A percentile compares a stretch with the other conserved stretches of the same genome.
phyloP scores from a whole-genome alignment of 805 yeast species.

The Candida sphagnicola region DNA sequence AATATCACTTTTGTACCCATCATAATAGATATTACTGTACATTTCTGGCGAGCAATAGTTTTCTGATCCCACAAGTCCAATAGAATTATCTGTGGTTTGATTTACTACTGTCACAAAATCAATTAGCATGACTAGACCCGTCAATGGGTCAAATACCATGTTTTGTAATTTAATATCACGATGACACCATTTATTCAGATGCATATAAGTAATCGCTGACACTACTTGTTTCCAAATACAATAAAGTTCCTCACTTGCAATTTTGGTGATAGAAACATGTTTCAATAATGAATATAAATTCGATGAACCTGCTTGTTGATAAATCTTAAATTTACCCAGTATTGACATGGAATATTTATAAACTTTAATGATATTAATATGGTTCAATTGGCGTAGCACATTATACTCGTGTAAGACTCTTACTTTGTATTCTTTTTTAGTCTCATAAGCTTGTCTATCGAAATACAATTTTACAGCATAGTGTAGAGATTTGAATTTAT shows the following conservation, averaged over 20 bases:
- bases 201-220: slow-evolving; percentile 36
- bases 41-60: slow-evolving; percentile 48
- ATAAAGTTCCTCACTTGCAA: slow-evolving; percentile 12
- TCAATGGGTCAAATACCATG: slow-evolving; percentile 26
- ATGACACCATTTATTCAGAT: slow-evolving; percentile 36
- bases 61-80: slow-evolving; percentile 48
- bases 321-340: slow-evolving; percentile 22
- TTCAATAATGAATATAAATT: slow-evolving; percentile 14
- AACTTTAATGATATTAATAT: slow-evolving; percentile 32
- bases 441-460: slow-evolving; percentile 35
- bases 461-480: slow-evolving; percentile 48
- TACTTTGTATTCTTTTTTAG: slow-evolving; percentile 31
- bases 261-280: neutral
- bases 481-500: neutral
- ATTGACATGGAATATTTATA: slow-evolving; percentile 24
- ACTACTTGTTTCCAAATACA: slow-evolving; percentile 42
- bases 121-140: slow-evolving; percentile 37
- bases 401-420: slow-evolving; percentile 37
- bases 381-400: slow-evolving; percentile 22
- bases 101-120: slow-evolving; percentile 36
- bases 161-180: slow-evolving; percentile 51
- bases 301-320: slow-evolving; percentile 29
- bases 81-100: slow-evolving; percentile 12
- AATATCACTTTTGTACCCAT: slow-evolving; percentile 39
- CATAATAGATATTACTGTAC: slow-evolving; percentile 29